Evolutionary conservation across 1,139 yeast species (phyloP).

Genomic region (Geotrichum klebahnii): DNA sequence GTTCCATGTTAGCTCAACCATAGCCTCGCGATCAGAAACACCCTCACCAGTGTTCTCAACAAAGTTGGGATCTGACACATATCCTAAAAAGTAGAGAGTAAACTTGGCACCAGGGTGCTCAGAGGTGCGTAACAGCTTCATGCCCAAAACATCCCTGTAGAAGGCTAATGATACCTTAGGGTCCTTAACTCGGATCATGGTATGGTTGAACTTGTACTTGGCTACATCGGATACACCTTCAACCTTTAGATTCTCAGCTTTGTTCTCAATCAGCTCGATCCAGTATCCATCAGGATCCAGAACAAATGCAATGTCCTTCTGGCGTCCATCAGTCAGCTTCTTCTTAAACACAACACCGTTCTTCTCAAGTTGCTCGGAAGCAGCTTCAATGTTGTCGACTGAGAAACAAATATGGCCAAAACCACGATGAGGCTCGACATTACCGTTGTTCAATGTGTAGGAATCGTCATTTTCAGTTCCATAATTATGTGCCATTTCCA

Average conservation of each 20-base stretch:
- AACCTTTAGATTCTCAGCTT: conserved; percentile 33
- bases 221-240: conserved; percentile 33
- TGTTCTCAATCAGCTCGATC: conserved; percentile 81
- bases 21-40: conserved; percentile 50
- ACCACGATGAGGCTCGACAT: conserved; percentile 77
- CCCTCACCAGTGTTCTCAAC: conserved; percentile 32
- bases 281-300: conserved; percentile 96
- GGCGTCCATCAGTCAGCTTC: conserved; percentile 82
- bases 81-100: conserved; percentile 80
- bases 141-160: conserved; percentile 73
- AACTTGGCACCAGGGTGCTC: conserved; percentile 69
- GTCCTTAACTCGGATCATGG: conserved; percentile 91
- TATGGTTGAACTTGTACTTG: conserved; percentile 71
- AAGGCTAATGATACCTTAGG: conserved; percentile 69
- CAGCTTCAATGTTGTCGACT: conserved; percentile 68
- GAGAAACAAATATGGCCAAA: conserved; percentile 91
- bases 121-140: conserved; percentile 58
- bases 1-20: conserved; percentile 87
- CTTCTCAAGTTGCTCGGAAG: conserved; percentile 52
- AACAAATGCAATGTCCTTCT: conserved; percentile 86
- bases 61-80: conserved; percentile 42
- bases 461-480: conserved; percentile 62
- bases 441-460: conserved; percentile 71
- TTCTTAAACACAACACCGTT: conserved; percentile 75
- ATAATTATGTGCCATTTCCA: conserved; percentile 79